These are phyloP conservation scores for Puccinia coronata DNA, from an alignment of 1,284 basidiomycete species.

Conservation along the genomic window DNA sequence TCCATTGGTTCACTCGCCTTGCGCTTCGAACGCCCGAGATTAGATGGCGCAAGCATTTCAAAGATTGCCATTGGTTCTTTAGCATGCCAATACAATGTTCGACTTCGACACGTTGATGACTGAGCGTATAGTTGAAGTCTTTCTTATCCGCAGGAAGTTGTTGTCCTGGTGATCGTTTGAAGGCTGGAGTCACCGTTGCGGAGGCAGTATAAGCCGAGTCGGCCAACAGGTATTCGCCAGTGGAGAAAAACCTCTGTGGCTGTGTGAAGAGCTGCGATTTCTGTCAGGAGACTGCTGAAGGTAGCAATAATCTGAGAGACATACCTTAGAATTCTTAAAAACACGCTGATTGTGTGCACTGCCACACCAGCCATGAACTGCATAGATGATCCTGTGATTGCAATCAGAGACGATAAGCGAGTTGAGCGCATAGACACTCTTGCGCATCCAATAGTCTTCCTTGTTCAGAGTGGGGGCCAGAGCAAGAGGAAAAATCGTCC, in stretches of 20 bases:
- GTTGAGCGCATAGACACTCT: no score
- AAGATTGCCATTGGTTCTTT: conserved; percentile 17
- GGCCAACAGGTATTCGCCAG: conserved; percentile 23
- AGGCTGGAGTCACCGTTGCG: neutral
- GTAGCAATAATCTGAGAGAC: neutral
- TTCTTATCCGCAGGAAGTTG: neutral
- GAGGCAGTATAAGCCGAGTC: conserved; percentile 28
- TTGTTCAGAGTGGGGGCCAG: neutral
- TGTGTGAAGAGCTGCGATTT: neutral
- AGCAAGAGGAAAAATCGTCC: no score
- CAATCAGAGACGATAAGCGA: neutral
- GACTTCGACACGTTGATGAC: conserved; percentile 7
- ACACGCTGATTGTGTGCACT: conserved; percentile 16
- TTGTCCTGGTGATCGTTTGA: neutral
- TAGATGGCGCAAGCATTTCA: neutral
- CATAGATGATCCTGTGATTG: neutral
- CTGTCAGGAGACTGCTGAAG: neutral
- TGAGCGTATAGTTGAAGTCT: no score
- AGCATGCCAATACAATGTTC: conserved; percentile 35
- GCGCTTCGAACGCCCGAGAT: neutral
- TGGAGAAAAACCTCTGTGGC: neutral
- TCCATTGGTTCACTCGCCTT: neutral
- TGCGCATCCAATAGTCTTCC: no score
- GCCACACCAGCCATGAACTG: conserved; percentile 11
- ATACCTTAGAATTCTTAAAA: neutral